These are phyloP conservation scores for Colletotrichum noveboracense DNA, from an alignment of 2,329 filamentous ascomycete species.

Conservation along the genomic window DNA sequence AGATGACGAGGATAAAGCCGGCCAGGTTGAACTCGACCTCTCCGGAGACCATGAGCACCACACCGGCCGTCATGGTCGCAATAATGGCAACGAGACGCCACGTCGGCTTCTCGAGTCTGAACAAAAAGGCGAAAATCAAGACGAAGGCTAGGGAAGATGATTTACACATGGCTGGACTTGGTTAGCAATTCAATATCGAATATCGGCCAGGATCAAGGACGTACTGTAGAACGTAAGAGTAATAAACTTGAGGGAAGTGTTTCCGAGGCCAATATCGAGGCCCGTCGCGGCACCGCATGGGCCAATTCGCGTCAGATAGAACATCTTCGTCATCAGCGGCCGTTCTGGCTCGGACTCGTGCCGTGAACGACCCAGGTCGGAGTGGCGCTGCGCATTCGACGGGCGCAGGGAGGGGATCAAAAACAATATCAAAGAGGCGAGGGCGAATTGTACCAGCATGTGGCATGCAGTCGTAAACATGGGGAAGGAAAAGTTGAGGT, in stretches of 20 bases:
- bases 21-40: conserved; percentile 87
- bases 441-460: conserved; percentile 91
- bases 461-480: conserved; percentile 95
- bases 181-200: conserved; percentile 25
- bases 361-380: conserved; percentile 55
- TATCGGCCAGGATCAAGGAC: conserved; percentile 28
- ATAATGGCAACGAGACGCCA: conserved; percentile 88
- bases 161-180: conserved; percentile 85
- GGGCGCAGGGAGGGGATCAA: conserved; percentile 85
- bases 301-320: conserved; percentile 90
- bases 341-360: conserved; percentile 58
- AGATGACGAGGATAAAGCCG: conserved; percentile 92
- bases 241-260: conserved; percentile 95
- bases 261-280: conserved; percentile 93
- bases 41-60: conserved; percentile 97
- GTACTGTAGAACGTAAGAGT: conserved; percentile 93
- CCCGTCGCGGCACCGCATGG: conserved; percentile 93
- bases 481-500: conserved; percentile 90
- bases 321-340: conserved; percentile 82
- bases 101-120: conserved; percentile 87
- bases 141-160: conserved; percentile 96
- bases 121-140: conserved; percentile 91
- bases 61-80: conserved; percentile 86
- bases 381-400: conserved; percentile 46
- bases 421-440: conserved; percentile 80